Evolutionary conservation across 2,329 filamentous ascomycete species (phyloP), one percentile per base, ranked within the genome.

Genomic region (Aspergillus sp.): DNA sequence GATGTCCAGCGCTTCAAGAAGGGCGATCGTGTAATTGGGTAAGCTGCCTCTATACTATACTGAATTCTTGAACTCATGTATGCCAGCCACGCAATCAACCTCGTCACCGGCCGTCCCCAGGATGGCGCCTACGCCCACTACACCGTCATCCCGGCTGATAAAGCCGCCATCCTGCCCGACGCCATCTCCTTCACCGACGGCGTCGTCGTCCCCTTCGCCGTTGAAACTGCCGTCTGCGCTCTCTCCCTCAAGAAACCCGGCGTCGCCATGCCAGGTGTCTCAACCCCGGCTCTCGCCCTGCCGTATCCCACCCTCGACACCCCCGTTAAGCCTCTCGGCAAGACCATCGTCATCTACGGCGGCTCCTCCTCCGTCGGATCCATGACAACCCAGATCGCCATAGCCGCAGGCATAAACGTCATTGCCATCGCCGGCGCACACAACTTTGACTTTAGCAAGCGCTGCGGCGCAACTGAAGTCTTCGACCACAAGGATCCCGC

Each of bases 351-450:
- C 37, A 63, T 81, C 23, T 81, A 77, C 72, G 79, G 78, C 25
- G 79, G 75, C 2, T 72, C 75, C 5, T 76, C 75, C 0, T 76
- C 74, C 1, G 75, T 79, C 14, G 79, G 79, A 1, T 70, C 72
- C n/a, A 72, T 71, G 19, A 72, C 73, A 1, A 72, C 80, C 8
- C 78, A 81, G 58, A 68, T 79, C 50, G 71, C 79, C 14, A 66
- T 66, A 2, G 73, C 72, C 17, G 70, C 76, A 15, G 77, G 76
- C 3, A 72, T 74, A 40, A 68, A 64, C 9, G 74, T 77, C 12
- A 68, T 78, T 49, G 63, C 75, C 1, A 76, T 76, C 5, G 75
- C 74, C 3, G 73, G 73, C 6, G 59, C 56, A 21, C 69, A 70
- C 52, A 73, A 80, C 57, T 72, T 76, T 56, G 66, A 67, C 4